Evolutionary conservation across 495 filamentous ascomycete genomes (phyloP), one percentile per base, ranked within the genome.

Genomic region (Letharia lupina): DNA sequence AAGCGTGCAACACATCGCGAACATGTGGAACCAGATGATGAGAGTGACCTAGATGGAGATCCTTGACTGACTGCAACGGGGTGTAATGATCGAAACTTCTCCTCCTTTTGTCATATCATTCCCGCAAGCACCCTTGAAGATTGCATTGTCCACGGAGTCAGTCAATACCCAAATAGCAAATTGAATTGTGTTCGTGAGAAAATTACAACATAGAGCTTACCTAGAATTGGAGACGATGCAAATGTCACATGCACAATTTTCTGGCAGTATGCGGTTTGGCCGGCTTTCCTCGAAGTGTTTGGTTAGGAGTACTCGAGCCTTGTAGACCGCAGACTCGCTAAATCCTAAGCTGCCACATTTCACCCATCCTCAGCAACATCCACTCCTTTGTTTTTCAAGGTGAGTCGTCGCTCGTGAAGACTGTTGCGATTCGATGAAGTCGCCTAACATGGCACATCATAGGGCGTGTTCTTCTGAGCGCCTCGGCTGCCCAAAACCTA

Each of bases 1-100:
- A 84, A 80, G 69, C 77, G 81, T 35, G 69, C 73, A 47, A 67
- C 75, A 39, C 75, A 82, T 69, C 71, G 78, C 23, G 77, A 76
- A 9, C 75, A 74, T 20, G 72, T 82, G 62, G 80, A 82, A 44
- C 40, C 41, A 16, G 60, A 50, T 15, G 54, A 60, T 33, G 54
- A 65, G 47, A 23, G 56, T 23, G 23, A 11, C 18, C 10, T 33
- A 48, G 54, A 41, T 20, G n/a, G 40, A 40, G 62, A 37, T 37
- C 4, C 50, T 9, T 64, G n/a, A 57, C 31, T 39, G 23, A 28
- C 23, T 28, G 23, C 23, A 28, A 37, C 3, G 2, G 9, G 37
- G 59, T 2, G 41, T 9, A 54, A 31, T 15, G 7, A n/a, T 28
- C 47, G 3, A 12, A 1, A 33, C 5, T 23, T 47, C 40, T 47